Evolutionary conservation across 768 basidiomycete genomes (phyloP), one percentile per base, ranked within the genome.

Genomic region (Saitozyma sp.): DNA sequence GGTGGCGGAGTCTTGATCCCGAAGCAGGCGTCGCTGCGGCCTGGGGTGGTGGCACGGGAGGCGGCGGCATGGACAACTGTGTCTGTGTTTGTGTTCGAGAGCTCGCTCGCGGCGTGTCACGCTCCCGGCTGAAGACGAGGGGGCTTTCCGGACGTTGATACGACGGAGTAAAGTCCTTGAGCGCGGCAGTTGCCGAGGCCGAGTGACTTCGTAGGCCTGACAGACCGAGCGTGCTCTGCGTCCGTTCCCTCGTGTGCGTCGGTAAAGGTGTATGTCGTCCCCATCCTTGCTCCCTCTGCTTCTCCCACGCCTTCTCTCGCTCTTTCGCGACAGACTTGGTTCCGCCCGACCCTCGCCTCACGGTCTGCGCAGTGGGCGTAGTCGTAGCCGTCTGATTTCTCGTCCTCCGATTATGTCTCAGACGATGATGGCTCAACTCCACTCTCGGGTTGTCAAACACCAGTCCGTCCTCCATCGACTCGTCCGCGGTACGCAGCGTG

Each of bases 391-490:
- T 40, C 39, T 62, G 50, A 48, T 59, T 50, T 54, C 64, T 60
- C 17, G 54, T 20, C 14, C 58, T 55, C 56, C 45, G 62, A 54
- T 59, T 43, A 19, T 55, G 58, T 17, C 55, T 65, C 14, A 74
- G 49, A 29, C 76, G 58, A 52, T 70, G 61, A 17, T 63, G 58
- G 13, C 64, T 74, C 20, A 79, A 58, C 43, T 79, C 76, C 10
- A 61, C 59, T 38, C 69, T 55, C 8, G 71, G 74, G 54, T 74
- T 65, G 37, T 74, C 68, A 13, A 79, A 56, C 42, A 77, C 67
- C 53, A 79, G 54, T 4, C 78, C 78, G 62, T 79, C 78, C 54
- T 79, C 78, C 49, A 79, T 69, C 6, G 65, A 65, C 20, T 79
- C 78, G 54, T 77, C 76, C 11, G 40, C 52, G 10, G 61, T 49